Evolutionary conservation across 139 green algal genomes (phyloP).

Genomic region (Asterochloris sp.): DNA sequence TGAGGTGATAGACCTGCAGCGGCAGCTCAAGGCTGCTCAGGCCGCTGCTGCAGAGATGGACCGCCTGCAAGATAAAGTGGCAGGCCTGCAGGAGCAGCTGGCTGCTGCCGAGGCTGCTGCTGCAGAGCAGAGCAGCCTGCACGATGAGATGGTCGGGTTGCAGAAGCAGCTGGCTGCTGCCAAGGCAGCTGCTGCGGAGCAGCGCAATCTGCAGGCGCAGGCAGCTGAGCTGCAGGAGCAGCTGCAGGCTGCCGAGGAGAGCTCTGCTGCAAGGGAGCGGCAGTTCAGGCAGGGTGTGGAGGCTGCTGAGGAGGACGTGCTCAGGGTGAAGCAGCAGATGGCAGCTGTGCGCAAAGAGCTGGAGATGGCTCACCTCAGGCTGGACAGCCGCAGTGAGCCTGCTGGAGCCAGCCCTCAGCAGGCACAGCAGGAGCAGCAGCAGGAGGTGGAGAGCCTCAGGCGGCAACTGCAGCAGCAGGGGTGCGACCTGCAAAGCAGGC

Average conservation of each 20-base stretch:
- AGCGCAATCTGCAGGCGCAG: background rate
- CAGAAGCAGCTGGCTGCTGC: slow-evolving; percentile 1
- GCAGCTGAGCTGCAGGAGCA: background rate
- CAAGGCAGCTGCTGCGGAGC: background rate
- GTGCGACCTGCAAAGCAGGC: no score
- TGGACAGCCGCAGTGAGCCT: background rate
- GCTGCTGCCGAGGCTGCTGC: background rate
- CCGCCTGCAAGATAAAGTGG: background rate
- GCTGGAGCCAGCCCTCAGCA: background rate
- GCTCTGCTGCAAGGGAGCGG: background rate
- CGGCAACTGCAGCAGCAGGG: no score
- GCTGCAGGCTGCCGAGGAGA: background rate
- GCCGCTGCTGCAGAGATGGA: background rate
- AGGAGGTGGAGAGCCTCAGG: no score
- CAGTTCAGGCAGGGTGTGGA: background rate
- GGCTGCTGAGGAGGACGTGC: background rate
- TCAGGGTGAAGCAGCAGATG: background rate
- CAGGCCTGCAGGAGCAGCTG: background rate
- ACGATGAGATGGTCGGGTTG: background rate
- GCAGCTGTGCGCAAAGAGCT: background rate
- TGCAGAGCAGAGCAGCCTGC: background rate
- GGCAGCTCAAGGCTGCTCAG: background rate
- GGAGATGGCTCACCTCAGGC: background rate
- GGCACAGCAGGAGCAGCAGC: background rate
- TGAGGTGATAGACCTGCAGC: background rate